Conservation (phyloP, 2,329 filamentous ascomycete genomes). For the Teratosphaeria epicoccoides region DNA sequence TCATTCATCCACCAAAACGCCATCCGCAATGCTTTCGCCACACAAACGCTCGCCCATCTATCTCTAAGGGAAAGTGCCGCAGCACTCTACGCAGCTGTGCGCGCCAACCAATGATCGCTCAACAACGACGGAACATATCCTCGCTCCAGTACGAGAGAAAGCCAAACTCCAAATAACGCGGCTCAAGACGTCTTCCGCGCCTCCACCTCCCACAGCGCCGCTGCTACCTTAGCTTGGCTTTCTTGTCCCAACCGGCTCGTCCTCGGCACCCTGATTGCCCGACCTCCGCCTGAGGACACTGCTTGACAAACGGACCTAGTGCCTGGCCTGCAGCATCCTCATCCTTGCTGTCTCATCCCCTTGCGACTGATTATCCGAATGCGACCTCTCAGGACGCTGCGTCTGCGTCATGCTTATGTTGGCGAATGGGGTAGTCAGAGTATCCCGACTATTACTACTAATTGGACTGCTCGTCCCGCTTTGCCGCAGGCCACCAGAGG, state of each 20-base stretch:
- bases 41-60: background rate
- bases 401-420: slow-evolving; percentile 2
- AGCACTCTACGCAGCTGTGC: background rate
- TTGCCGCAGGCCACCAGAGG: slow-evolving; percentile 10
- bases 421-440: slow-evolving; percentile 9
- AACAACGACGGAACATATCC: background rate
- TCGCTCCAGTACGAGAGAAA: background rate
- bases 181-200: background rate
- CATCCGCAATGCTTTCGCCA: background rate
- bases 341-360: slow-evolving; percentile 5
- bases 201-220: too few relatives aligned
- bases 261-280: background rate
- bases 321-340: slow-evolving; percentile 7
- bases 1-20: background rate
- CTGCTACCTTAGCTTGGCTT: background rate
- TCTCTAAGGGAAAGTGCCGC: background rate
- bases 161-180: background rate
- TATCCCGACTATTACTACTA: slow-evolving; percentile 11
- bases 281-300: background rate
- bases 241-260: background rate
- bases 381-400: slow-evolving; percentile 1
- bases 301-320: background rate
- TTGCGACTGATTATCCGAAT: slow-evolving; percentile 3
- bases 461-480: slow-evolving; percentile 14
- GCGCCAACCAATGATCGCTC: background rate